phyloP scores from a whole-genome alignment of 345 rosid genomes.

The Bruguiera parviflora region DNA sequence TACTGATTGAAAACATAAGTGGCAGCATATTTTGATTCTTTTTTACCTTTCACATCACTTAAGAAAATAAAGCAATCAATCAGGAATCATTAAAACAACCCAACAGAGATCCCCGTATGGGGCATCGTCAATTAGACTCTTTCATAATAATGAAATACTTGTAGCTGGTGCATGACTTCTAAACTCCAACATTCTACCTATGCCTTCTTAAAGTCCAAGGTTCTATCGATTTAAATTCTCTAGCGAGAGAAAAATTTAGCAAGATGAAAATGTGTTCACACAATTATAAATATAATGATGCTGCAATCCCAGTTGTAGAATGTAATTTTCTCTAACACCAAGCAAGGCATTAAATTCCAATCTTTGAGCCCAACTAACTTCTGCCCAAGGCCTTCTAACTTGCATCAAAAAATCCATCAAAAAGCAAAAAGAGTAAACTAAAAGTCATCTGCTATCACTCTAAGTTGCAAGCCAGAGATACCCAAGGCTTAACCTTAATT shows the following conservation, averaged over 20 bases:
- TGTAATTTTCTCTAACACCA: conserved; percentile 1
- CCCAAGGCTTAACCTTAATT: neutral
- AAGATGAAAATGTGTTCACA: neutral
- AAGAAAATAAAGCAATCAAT: too few relatives aligned
- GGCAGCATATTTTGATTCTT: too few relatives aligned
- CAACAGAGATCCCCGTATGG: neutral
- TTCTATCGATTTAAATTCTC: neutral
- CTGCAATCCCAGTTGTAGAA: neutral
- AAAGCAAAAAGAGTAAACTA: neutral
- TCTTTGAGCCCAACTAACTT: neutral
- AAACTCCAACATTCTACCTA: too few relatives aligned
- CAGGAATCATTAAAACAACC: too few relatives aligned
- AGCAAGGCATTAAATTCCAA: too few relatives aligned
- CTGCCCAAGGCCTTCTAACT: neutral
- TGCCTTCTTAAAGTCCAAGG: neutral
- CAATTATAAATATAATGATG: neutral
- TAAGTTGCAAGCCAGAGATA: too few relatives aligned
- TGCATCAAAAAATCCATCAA: neutral
- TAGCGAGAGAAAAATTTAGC: neutral
- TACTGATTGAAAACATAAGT: too few relatives aligned
- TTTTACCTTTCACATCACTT: too few relatives aligned
- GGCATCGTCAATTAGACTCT: neutral
- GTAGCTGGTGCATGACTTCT: neutral
- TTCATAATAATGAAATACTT: neutral
- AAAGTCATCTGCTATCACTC: neutral